Percentiles rank a stretch among this genome's conserved stretches.
Conservation (phyloP, 2,329 filamentous ascomycete genomes). For the Cordyceps cicadae region DNA sequence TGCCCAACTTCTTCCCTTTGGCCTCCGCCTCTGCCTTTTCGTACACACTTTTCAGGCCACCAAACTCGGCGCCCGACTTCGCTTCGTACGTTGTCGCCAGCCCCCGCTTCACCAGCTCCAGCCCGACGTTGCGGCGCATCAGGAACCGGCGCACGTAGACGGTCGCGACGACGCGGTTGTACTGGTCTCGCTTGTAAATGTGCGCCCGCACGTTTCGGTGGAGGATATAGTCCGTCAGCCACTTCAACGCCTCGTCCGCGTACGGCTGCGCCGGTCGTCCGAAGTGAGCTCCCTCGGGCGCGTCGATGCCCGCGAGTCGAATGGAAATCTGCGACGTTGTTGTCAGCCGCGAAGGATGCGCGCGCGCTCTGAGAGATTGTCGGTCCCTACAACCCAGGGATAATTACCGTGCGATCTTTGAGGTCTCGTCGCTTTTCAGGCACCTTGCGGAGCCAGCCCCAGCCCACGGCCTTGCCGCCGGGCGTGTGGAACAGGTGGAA, state of each 20-base stretch:
- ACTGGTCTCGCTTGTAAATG: conserved; percentile 81
- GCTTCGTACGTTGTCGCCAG: conserved; percentile 91
- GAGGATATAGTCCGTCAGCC: conserved; percentile 66
- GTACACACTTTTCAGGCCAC: conserved; percentile 58
- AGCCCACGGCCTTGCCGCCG: conserved; percentile 76
- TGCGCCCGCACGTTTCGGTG: conserved; percentile 70
- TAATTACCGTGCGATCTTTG: conserved; percentile 65
- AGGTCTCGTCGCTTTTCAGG: conserved; percentile 61
- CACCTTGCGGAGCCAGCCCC: conserved; percentile 81
- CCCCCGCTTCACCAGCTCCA: conserved; percentile 80
- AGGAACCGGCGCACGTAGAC: conserved; percentile 65
- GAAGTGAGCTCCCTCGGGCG: conserved; percentile 88
- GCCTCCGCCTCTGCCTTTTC: conserved; percentile 58
- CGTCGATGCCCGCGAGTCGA: conserved; percentile 85
- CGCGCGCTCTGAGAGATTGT: neutral
- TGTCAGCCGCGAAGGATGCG: neutral
- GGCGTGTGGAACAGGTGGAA: conserved; percentile 93
- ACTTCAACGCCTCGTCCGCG: conserved; percentile 69
- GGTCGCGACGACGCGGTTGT: conserved; percentile 81
- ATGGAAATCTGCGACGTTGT: conserved; percentile 60
- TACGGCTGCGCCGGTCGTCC: conserved; percentile 80
- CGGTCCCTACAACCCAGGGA: conserved; percentile 6
- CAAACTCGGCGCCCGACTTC: conserved; percentile 83
- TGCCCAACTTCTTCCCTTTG: conserved; percentile 54
- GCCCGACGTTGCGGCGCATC: conserved; percentile 69